Conservation (phyloP, 2,329 filamentous ascomycete species). For the Fusarium dlaminii region DNA sequence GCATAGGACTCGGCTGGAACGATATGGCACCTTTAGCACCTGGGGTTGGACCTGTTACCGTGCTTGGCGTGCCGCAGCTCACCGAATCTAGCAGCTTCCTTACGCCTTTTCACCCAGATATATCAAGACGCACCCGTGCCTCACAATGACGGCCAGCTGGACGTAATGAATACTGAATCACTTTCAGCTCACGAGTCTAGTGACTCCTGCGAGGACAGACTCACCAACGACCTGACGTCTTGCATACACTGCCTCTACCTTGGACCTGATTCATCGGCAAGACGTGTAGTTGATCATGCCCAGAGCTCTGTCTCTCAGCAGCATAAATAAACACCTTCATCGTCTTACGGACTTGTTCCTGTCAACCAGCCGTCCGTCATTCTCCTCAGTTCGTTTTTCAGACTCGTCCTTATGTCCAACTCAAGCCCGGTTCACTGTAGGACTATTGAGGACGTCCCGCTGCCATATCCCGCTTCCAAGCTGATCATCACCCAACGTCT, state of each 20-base stretch:
- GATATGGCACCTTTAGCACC: too few species aligned
- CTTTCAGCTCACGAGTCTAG: background rate
- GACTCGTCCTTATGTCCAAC: constrained; percentile 36
- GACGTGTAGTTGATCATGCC: constrained; percentile 12
- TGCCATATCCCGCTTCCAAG: constrained; percentile 58
- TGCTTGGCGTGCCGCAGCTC: too few species aligned
- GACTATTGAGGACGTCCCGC: constrained; percentile 44
- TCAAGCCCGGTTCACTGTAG: constrained; percentile 22
- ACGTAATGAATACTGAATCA: constrained; percentile 30
- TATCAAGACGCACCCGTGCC: too few species aligned
- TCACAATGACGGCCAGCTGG: too few species aligned
- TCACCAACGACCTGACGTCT: constrained; percentile 2
- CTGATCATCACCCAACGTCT: constrained; percentile 57
- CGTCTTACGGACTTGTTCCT: background rate
- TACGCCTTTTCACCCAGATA: too few species aligned
- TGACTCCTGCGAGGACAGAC: background rate
- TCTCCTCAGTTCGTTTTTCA: background rate
- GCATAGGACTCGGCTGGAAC: too few species aligned
- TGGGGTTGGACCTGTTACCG: too few species aligned
- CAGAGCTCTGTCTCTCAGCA: background rate
- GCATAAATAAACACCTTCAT: constrained; percentile 8
- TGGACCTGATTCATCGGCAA: constrained; percentile 21
- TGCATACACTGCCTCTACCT: background rate
- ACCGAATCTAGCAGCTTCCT: too few species aligned
- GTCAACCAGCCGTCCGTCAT: background rate